phyloP scores from a whole-genome alignment of 805 yeast genomes.

The Debaryomyces castellii region DNA sequence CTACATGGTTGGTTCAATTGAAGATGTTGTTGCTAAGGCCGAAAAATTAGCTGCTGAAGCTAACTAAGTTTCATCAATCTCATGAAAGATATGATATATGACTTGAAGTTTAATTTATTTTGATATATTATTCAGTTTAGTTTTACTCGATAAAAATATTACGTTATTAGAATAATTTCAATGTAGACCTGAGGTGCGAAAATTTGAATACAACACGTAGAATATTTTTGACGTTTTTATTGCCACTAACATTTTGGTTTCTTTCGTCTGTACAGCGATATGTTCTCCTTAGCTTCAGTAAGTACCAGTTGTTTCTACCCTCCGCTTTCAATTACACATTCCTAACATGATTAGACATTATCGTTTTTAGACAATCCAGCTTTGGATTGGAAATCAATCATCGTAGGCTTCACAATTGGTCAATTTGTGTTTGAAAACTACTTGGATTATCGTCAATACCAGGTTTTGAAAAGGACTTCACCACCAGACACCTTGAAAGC shows the following conservation, averaged over 20 bases:
- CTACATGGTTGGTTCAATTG: slow-evolving; percentile 99
- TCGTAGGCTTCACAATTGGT: slow-evolving; percentile 1
- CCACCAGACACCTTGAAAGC: slow-evolving; percentile 2
- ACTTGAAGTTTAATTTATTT: slow-evolving; percentile 9
- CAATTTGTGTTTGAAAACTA: slow-evolving; percentile 1
- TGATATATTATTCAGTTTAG: slow-evolving; percentile 10
- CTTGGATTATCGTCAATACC: slow-evolving; percentile 1
- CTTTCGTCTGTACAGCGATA: slow-evolving; percentile 7
- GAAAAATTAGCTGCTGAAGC: slow-evolving; percentile 97
- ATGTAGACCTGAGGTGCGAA: neutral
- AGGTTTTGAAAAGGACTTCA: neutral
- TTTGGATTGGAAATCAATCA: slow-evolving; percentile 1
- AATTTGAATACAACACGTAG: neutral
- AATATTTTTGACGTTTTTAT: neutral
- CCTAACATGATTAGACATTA: neutral
- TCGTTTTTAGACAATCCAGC: neutral
- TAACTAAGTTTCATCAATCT: slow-evolving; percentile 42
- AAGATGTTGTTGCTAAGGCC: slow-evolving; percentile 97
- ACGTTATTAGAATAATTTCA: slow-evolving; percentile 8
- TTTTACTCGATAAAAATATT: slow-evolving; percentile 8
- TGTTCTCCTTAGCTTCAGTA: slow-evolving; percentile 27
- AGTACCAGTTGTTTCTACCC: slow-evolving; percentile 7
- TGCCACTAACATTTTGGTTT: neutral
- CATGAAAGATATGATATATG: slow-evolving; percentile 8
- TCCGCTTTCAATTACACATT: neutral